Evolutionary conservation across 1,284 basidiomycete species (phyloP).

Genomic region (Peniophora sp.): DNA sequence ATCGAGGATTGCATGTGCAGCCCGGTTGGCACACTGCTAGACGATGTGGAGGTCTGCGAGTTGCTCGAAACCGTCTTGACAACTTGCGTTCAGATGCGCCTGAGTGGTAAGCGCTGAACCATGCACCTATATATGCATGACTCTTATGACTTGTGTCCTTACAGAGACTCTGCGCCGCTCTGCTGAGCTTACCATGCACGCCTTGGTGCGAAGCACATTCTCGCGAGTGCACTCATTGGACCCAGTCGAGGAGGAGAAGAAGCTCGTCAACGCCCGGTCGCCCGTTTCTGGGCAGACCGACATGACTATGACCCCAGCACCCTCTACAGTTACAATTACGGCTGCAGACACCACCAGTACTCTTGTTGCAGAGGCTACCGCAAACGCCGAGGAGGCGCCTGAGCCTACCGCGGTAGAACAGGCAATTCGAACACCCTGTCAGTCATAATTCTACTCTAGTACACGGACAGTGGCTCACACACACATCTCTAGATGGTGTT

Average conservation of each 20-base stretch:
- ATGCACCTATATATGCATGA: too few relatives aligned
- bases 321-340: constrained; percentile 2
- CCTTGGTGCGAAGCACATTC: constrained; percentile 80
- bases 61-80: constrained; percentile 97
- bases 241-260: constrained; percentile 59
- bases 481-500: constrained; percentile 61
- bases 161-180: constrained; percentile 82
- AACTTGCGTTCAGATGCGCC: constrained; percentile 93
- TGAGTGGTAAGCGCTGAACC: constrained; percentile 77
- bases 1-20: constrained; percentile 81
- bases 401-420: not conserved
- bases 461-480: constrained; percentile 2
- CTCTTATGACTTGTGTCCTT: too few relatives aligned
- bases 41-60: constrained; percentile 95
- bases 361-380: not conserved
- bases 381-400: not conserved
- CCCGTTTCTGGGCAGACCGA: constrained; percentile 37
- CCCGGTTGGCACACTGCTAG: constrained; percentile 58
- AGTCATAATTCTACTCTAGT: not conserved
- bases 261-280: constrained; percentile 44
- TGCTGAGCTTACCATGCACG: constrained; percentile 93
- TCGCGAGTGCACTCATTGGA: constrained; percentile 63
- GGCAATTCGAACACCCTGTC: not conserved
- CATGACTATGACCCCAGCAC: constrained; percentile 48
- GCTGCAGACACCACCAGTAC: not conserved